phyloP scores from a whole-genome alignment of 805 yeast genomes.

The Ogataea kodamae region DNA sequence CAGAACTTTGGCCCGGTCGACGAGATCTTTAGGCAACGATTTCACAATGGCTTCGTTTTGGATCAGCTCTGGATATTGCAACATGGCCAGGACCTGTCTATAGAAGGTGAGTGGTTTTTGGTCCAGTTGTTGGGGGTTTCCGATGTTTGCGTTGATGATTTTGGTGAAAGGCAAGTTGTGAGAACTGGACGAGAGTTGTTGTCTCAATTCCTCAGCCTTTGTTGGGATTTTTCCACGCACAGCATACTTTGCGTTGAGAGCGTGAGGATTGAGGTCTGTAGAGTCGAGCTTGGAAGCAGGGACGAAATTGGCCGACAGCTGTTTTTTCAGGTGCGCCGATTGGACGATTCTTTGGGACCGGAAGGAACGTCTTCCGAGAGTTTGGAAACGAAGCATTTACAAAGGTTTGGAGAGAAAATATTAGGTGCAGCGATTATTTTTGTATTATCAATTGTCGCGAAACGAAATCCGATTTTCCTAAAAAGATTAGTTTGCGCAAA shows the following conservation, averaged over 20 bases:
- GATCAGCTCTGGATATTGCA: conserved; percentile 80
- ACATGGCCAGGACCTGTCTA: conserved; percentile 80
- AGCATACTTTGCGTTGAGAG: conserved; percentile 88
- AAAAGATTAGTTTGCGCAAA: no score
- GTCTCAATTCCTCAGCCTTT: conserved; percentile 80
- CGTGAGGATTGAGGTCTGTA: conserved; percentile 64
- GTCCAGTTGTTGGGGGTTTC: conserved; percentile 96
- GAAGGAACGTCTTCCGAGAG: not conserved
- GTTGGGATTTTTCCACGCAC: conserved; percentile 94
- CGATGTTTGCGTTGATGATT: conserved; percentile 89
- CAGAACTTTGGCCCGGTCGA: conserved; percentile 62
- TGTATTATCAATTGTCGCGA: conserved; percentile 2
- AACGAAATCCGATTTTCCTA: conserved; percentile 1
- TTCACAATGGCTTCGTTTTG: conserved; percentile 30
- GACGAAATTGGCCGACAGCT: conserved; percentile 17
- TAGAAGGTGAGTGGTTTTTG: conserved; percentile 95
- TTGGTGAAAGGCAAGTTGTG: conserved; percentile 68
- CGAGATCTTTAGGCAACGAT: conserved; percentile 62
- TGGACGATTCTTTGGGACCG: conserved; percentile 4
- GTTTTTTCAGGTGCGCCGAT: conserved; percentile 8
- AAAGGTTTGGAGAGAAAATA: no score
- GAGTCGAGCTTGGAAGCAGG: conserved; percentile 38
- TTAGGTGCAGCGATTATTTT: no score
- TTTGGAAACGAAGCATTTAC: conserved; percentile 5
- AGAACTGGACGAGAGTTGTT: conserved; percentile 50